A percentile compares a stretch with the other conserved stretches of the same genome.
Conservation (phyloP, 1,139 yeast species). For the Barnettozyma hawaiiensis region DNA sequence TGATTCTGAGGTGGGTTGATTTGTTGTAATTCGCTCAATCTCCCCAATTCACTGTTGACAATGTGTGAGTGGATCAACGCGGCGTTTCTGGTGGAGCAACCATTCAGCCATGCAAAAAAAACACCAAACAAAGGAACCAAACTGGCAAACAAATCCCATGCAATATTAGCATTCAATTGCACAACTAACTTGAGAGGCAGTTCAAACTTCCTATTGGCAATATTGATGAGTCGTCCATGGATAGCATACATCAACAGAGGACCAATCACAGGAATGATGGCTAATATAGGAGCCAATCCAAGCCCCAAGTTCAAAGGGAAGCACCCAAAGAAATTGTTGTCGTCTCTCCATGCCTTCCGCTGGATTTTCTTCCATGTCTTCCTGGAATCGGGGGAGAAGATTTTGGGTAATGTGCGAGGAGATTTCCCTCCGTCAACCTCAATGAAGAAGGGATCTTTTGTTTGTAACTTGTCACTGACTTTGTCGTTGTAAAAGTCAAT, state of each 20-base stretch:
- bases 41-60: constrained; percentile 16
- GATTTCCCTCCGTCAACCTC: constrained; percentile 43
- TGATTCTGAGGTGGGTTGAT: neutral
- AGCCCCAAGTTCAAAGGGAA: constrained; percentile 73
- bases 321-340: constrained; percentile 70
- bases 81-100: constrained; percentile 87
- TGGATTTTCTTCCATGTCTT: constrained; percentile 70
- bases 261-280: constrained; percentile 72
- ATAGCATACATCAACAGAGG: constrained; percentile 75
- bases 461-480: constrained; percentile 56
- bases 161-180: constrained; percentile 68
- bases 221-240: constrained; percentile 58
- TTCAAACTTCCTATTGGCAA: constrained; percentile 50
- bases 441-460: constrained; percentile 68
- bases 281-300: constrained; percentile 68
- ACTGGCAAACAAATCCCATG: constrained; percentile 65
- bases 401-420: constrained; percentile 53
- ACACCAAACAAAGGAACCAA: constrained; percentile 78
- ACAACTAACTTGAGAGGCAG: constrained; percentile 58
- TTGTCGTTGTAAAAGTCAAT: constrained; percentile 57
- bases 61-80: constrained; percentile 51
- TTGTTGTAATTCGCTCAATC: constrained; percentile 4
- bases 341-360: constrained; percentile 78
- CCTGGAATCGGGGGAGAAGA: constrained; percentile 56
- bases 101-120: constrained; percentile 71